Evolutionary conservation across 306 rosid species (phyloP).

Genomic region (Casuarina glauca): DNA sequence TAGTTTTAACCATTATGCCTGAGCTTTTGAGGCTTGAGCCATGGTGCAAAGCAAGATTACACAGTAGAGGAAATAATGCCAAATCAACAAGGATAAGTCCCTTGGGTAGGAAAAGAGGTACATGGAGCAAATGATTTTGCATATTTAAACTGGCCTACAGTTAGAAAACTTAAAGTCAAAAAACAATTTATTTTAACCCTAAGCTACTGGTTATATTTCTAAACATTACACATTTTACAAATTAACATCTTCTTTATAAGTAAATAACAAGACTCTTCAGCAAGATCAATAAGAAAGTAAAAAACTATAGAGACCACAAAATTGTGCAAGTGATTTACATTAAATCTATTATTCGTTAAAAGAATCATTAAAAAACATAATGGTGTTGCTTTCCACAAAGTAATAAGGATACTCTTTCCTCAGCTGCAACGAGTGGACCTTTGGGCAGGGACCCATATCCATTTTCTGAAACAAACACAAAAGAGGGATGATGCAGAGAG

Average conservation of each 20-base stretch:
- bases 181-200: not conserved
- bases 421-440: conserved; percentile 97
- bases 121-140: not conserved
- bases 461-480: conserved; percentile 71
- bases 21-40: not conserved
- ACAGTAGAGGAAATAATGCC: not conserved
- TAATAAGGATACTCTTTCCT: conserved; percentile 93
- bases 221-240: not conserved
- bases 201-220: not conserved
- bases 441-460: conserved; percentile 99
- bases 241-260: not conserved
- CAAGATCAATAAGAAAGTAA: not conserved
- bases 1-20: not conserved
- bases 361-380: not conserved
- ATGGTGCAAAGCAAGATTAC: not conserved
- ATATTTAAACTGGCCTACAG: not conserved
- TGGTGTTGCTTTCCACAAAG: conserved; percentile 15
- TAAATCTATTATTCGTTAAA: not conserved
- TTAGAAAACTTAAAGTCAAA: not conserved
- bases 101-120: not conserved
- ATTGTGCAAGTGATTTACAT: not conserved
- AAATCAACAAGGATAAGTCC: not conserved
- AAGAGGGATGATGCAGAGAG: not conserved
- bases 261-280: not conserved
- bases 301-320: not conserved